Evolutionary conservation across 148 eudicot genomes (phyloP).

Genomic region (Nyssa sinensis): DNA sequence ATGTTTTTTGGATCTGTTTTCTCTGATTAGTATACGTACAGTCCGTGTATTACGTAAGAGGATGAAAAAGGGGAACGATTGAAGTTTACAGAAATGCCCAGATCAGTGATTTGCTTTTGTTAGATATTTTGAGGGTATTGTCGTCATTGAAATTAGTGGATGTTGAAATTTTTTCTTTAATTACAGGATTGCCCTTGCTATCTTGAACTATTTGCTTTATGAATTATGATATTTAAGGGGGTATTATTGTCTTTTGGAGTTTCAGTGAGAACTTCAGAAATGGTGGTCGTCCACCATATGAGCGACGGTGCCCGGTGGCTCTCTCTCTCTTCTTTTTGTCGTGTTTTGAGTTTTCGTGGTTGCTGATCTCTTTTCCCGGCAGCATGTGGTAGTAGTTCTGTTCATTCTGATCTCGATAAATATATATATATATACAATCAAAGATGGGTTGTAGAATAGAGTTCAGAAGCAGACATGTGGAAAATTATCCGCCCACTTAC

Average conservation of each 20-base stretch:
- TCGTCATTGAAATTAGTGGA: neutral
- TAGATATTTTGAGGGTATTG: neutral
- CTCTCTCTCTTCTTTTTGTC: too few relatives aligned
- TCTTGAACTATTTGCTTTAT: too few relatives aligned
- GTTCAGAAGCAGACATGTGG: too few relatives aligned
- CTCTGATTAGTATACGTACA: neutral
- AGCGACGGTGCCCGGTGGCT: neutral
- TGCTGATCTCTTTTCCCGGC: too few relatives aligned
- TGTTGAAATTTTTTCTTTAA: neutral
- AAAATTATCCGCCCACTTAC: too few relatives aligned
- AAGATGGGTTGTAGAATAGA: too few relatives aligned
- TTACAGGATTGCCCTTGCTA: neutral
- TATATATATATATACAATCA: too few relatives aligned
- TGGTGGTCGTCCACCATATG: neutral
- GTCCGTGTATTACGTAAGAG: neutral
- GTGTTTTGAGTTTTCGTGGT: too few relatives aligned
- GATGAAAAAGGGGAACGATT: neutral
- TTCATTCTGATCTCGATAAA: too few relatives aligned
- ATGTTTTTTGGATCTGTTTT: neutral
- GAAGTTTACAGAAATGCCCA: neutral
- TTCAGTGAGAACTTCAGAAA: neutral
- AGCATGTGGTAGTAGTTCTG: too few relatives aligned
- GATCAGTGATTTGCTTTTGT: neutral
- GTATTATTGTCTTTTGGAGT: too few relatives aligned
- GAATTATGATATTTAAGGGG: too few relatives aligned